Evolutionary conservation across 257 asterid genomes (phyloP).

Genomic region (Plantago ovata): DNA sequence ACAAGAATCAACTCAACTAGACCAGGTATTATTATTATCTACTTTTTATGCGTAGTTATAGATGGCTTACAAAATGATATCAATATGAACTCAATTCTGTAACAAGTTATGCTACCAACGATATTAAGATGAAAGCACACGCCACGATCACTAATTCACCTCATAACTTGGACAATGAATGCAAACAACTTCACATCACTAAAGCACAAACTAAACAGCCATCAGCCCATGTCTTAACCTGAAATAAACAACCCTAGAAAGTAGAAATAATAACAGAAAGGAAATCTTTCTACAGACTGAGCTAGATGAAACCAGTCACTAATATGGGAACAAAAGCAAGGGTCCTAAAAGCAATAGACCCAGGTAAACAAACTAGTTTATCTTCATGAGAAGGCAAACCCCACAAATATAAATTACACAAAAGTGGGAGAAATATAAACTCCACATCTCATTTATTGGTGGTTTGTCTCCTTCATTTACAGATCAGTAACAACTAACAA

Average conservation of each 20-base stretch:
- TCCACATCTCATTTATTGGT: constrained; percentile 5
- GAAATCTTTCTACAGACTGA: constrained; percentile 6
- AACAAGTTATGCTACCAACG: too few relatives aligned
- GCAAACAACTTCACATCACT: background rate
- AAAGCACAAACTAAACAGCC: background rate
- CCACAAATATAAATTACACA: constrained; percentile 4
- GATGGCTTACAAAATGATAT: too few relatives aligned
- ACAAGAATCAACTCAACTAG: too few relatives aligned
- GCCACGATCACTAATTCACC: too few relatives aligned
- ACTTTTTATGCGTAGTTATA: too few relatives aligned
- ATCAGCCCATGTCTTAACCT: background rate
- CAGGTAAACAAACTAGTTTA: too few relatives aligned
- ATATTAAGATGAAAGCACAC: too few relatives aligned
- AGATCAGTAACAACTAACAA: constrained; percentile 13
- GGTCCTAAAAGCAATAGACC: background rate
- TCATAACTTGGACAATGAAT: background rate
- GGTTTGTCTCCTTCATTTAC: constrained; percentile 14
- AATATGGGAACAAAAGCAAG: background rate
- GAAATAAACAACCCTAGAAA: constrained; percentile 5
- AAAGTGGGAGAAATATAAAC: constrained; percentile 2
- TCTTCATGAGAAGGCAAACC: constrained; percentile 14
- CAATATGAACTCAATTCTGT: too few relatives aligned
- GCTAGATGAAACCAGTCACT: constrained; percentile 5
- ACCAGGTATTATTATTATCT: too few relatives aligned
- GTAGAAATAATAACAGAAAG: background rate